Conservation (phyloP, 2,329 filamentous ascomycete genomes). For the Colletotrichum gloeosporioides region DNA sequence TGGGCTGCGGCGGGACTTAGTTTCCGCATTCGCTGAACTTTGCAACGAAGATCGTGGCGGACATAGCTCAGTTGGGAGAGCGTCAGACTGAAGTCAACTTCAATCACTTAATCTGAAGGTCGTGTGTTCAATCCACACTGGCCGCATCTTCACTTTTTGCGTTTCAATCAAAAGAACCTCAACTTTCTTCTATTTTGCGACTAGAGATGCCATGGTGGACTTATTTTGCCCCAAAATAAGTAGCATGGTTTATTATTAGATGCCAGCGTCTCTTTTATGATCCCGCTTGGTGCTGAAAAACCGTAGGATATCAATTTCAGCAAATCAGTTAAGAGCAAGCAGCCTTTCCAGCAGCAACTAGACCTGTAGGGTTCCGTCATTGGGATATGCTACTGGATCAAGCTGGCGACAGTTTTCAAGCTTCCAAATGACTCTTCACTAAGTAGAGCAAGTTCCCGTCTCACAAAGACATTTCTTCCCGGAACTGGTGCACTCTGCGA, state of each 20-base stretch:
- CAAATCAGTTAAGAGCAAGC: not conserved
- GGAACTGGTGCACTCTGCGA: not conserved
- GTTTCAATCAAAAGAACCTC: not conserved
- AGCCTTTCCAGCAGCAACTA: not conserved
- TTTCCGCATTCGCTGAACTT: fast-evolving
- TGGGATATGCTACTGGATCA: not conserved
- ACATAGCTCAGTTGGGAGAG: conserved; percentile 24
- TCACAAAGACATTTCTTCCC: not conserved
- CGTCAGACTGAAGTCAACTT: conserved; percentile 22
- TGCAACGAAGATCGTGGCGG: conserved; percentile 3
- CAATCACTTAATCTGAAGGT: conserved; percentile 21
- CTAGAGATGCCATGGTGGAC: not conserved
- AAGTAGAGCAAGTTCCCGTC: not conserved
- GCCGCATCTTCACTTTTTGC: not conserved
- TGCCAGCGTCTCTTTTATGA: not conserved
- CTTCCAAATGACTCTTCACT: not conserved
- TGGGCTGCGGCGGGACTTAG: fast-evolving
- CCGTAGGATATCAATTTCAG: not conserved
- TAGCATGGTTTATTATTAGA: not conserved
- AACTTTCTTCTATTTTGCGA: not conserved
- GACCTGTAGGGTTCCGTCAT: not conserved
- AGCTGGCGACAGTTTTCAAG: not conserved
- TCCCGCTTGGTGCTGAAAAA: fast-evolving
- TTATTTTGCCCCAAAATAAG: not conserved
- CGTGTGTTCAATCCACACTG: conserved; percentile 23